These are phyloP conservation scores for Coemansia sp. DNA, from an alignment of 192 early-diverging fungal genomes.

Conservation along the genomic window DNA sequence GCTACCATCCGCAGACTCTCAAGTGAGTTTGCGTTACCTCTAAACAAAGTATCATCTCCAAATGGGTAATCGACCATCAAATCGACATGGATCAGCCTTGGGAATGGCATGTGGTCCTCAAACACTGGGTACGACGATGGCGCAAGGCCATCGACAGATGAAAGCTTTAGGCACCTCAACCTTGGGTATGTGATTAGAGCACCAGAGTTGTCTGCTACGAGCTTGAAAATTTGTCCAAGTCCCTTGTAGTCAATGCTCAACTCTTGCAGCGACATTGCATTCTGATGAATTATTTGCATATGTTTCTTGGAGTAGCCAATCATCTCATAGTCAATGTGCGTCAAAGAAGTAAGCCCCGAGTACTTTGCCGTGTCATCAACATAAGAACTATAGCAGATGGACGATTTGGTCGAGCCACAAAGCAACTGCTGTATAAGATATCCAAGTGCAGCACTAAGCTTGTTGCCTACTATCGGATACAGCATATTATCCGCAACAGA, in stretches of 20 bases:
- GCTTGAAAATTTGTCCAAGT: neutral
- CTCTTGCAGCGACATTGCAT: neutral
- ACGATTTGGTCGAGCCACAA: neutral
- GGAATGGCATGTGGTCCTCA: neutral
- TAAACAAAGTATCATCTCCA: neutral
- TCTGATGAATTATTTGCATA: neutral
- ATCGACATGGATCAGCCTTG: neutral
- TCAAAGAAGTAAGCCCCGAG: neutral
- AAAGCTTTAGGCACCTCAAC: neutral
- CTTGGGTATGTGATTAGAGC: neutral
- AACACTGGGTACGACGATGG: neutral
- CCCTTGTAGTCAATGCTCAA: neutral
- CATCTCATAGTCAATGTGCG: neutral
- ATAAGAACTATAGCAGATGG: neutral
- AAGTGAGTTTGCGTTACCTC: neutral
- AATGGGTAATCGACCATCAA: neutral
- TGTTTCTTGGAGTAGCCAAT: neutral
- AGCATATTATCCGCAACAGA: neutral
- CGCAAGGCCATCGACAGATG: neutral
- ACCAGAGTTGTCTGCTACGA: neutral
- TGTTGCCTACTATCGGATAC: neutral
- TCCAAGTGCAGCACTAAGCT: neutral
- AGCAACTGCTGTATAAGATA: neutral
- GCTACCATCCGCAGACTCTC: neutral
- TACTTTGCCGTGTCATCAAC: constrained; percentile 3